These are phyloP conservation scores for Kingdonia uniflora DNA, from an alignment of 164 flowering plant species.

Conservation along the genomic window DNA sequence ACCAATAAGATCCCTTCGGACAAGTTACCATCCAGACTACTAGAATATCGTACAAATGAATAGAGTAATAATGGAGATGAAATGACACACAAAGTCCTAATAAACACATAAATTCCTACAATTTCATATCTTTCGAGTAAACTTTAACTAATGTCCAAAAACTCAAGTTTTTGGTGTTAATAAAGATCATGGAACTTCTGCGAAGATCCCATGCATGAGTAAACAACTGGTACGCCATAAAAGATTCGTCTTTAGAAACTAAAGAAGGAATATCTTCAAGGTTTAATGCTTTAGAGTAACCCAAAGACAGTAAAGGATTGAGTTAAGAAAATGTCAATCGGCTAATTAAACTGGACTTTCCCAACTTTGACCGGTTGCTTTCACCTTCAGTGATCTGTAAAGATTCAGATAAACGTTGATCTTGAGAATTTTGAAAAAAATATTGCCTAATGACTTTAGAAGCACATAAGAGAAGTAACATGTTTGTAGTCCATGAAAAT, in stretches of 20 bases:
- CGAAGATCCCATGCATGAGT: not conserved
- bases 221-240: too few species aligned
- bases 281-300: not conserved
- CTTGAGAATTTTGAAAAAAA: too few species aligned
- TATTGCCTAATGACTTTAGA: slow-evolving; percentile 14
- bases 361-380: too few species aligned
- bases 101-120: not conserved
- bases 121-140: not conserved
- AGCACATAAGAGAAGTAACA: too few species aligned
- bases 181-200: too few species aligned
- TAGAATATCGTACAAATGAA: not conserved
- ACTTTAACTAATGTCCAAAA: not conserved
- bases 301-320: slow-evolving; percentile 36
- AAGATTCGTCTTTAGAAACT: too few species aligned
- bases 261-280: too few species aligned
- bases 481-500: slow-evolving; percentile 34
- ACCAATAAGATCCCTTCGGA: too few species aligned
- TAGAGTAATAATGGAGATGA: slow-evolving; percentile 1
- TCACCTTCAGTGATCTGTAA: slow-evolving; percentile 20
- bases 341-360: too few species aligned
- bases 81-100: not conserved
- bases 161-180: too few species aligned
- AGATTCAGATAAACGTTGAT: slow-evolving; percentile 1
- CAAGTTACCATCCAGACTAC: too few species aligned
- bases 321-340: slow-evolving; percentile 78